Percentiles rank a stretch among this genome's conserved stretches.
phyloP scores from a whole-genome alignment of 768 basidiomycete genomes.

The Xanthoconium stramineum region DNA sequence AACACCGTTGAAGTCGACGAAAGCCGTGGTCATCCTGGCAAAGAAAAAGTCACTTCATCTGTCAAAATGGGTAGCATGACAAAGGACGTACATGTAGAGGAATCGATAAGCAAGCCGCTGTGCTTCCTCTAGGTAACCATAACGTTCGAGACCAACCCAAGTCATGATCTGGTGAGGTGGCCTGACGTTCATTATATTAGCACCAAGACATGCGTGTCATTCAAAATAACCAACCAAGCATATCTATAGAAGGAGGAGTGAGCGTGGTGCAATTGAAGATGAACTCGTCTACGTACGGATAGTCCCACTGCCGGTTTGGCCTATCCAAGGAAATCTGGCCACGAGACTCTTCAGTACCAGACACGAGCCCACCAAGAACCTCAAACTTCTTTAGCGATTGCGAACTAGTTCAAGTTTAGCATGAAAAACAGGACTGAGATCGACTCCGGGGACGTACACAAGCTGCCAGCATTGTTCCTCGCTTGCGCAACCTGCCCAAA shows the following conservation, averaged over 20 bases:
- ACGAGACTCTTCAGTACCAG: constrained; percentile 94
- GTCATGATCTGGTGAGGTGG: constrained; percentile 99
- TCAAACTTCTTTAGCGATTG: constrained; percentile 93
- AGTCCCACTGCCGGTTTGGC: constrained; percentile 99
- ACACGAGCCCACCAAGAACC: constrained; percentile 90
- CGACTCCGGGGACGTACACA: constrained; percentile 56
- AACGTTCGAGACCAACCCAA: constrained; percentile 96
- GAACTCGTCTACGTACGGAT: constrained; percentile 60
- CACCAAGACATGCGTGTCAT: background rate
- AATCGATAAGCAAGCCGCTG: constrained; percentile 92
- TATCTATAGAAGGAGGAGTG: constrained; percentile 41
- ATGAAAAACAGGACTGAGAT: background rate
- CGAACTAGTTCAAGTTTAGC: constrained; percentile 47
- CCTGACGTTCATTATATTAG: constrained; percentile 39
- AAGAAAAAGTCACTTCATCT: constrained; percentile 1
- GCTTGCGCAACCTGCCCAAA: constrained; percentile 97
- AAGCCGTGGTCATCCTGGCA: constrained; percentile 85
- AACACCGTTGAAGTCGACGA: constrained; percentile 96
- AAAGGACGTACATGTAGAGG: constrained; percentile 97
- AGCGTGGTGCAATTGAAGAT: constrained; percentile 4
- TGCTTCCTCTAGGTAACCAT: constrained; percentile 91
- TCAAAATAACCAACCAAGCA: constrained; percentile 49
- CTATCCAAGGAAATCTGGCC: constrained; percentile 94
- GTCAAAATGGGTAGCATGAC: background rate
- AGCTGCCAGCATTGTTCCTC: constrained; percentile 93